Conservation (phyloP, 1,284 basidiomycete species). For the Nidula niveotomentosa region DNA sequence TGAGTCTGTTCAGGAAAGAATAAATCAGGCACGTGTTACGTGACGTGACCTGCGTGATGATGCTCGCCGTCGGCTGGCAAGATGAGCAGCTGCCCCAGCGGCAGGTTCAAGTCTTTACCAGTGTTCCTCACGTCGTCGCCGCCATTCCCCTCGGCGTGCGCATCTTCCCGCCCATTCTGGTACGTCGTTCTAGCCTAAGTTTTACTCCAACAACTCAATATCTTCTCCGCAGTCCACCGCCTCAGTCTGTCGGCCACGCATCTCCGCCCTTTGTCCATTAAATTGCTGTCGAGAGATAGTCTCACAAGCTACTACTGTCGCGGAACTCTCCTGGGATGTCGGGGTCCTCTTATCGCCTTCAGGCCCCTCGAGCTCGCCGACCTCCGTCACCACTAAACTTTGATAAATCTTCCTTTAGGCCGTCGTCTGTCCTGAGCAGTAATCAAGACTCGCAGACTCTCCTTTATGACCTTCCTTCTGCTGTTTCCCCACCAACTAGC, state of each 20-base stretch:
- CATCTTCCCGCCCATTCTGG: no score
- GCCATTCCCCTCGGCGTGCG: slow-evolving; percentile 6
- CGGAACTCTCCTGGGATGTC: slow-evolving; percentile 39
- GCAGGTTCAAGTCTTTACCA: neutral
- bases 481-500: slow-evolving; percentile 51
- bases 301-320: no score
- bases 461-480: slow-evolving; percentile 75
- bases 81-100: no score
- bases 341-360: slow-evolving; percentile 58
- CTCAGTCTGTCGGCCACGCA: no score
- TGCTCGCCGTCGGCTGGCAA: neutral
- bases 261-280: no score
- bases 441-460: slow-evolving; percentile 52
- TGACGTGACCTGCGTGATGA: neutral
- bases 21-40: neutral
- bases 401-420: slow-evolving; percentile 43
- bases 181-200: no score
- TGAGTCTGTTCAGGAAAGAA: neutral
- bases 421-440: slow-evolving; percentile 39
- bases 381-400: slow-evolving; percentile 64
- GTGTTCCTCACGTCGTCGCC: neutral
- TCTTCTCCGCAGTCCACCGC: no score
- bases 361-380: slow-evolving; percentile 61
- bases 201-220: no score
- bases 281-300: no score